phyloP scores from a whole-genome alignment of 176 grass and related monocot genomes.

The Phragmites australis region DNA sequence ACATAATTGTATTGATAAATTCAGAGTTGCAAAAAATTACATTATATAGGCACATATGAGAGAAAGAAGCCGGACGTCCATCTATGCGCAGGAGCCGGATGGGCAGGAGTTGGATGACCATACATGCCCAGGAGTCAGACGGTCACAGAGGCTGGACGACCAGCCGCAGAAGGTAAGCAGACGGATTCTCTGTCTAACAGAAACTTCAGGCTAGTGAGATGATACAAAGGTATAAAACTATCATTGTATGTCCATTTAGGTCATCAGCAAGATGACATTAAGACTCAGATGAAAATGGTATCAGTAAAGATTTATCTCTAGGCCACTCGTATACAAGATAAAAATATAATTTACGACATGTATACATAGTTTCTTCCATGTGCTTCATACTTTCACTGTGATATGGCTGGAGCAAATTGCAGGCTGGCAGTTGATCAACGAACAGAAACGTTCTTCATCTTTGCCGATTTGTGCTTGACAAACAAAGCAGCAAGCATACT shows the following conservation, averaged over 20 bases:
- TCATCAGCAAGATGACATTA: slow-evolving; percentile 40
- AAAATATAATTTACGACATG: slow-evolving; percentile 25
- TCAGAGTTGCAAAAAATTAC: no score
- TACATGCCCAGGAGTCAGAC: no score
- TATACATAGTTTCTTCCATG: slow-evolving; percentile 26
- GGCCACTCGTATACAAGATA: slow-evolving; percentile 36
- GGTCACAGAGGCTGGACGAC: no score
- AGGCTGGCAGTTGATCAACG: slow-evolving; percentile 48
- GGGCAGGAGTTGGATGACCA: no score
- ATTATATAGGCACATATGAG: no score
- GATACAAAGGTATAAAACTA: background rate
- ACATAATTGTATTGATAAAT: no score
- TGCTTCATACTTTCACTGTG: slow-evolving; percentile 16
- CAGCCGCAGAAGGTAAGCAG: no score
- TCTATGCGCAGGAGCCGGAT: no score
- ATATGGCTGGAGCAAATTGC: slow-evolving; percentile 15
- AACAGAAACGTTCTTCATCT: slow-evolving; percentile 65
- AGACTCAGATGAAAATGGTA: background rate
- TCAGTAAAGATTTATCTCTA: slow-evolving; percentile 19
- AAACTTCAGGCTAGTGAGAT: background rate
- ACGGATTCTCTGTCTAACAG: no score
- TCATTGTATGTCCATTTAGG: slow-evolving; percentile 24
- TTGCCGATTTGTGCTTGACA: slow-evolving; percentile 70
- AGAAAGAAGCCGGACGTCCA: no score
- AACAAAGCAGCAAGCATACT: slow-evolving; percentile 86